Conservation (phyloP, 169 alveolate genomes). For the Eimeria zaria region DNA sequence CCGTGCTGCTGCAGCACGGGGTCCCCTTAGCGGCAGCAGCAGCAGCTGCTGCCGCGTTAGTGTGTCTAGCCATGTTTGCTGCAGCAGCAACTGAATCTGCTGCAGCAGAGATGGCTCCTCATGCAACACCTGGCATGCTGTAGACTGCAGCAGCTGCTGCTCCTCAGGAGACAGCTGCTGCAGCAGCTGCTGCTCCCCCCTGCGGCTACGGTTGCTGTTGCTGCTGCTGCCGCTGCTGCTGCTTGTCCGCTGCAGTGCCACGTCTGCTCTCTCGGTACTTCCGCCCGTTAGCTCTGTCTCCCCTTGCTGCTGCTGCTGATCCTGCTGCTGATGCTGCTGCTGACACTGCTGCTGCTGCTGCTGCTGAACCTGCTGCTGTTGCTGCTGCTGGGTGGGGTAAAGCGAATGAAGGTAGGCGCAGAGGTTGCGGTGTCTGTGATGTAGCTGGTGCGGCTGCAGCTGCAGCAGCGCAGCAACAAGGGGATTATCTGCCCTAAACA, state of each 20-base stretch:
- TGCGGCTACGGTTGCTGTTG: too few relatives aligned
- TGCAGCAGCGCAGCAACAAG: slow-evolving; percentile 49
- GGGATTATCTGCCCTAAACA: slow-evolving; percentile 6
- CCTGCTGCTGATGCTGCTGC: slow-evolving; percentile 11
- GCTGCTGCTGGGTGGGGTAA: not conserved
- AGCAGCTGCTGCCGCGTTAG: slow-evolving; percentile 13
- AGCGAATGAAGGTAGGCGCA: not conserved
- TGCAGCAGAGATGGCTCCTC: slow-evolving; percentile 26
- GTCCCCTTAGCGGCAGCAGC: slow-evolving; percentile 8
- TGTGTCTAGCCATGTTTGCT: not conserved
- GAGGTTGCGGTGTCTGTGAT: slow-evolving; percentile 8
- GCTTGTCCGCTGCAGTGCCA: not conserved
- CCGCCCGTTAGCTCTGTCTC: too few relatives aligned
- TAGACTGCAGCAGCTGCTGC: slow-evolving; percentile 18
- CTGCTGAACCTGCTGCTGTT: slow-evolving; percentile 2
- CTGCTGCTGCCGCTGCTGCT: not conserved
- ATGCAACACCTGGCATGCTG: not conserved
- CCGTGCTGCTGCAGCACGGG: slow-evolving; percentile 24
- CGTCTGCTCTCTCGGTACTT: too few relatives aligned
- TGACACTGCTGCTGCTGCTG: slow-evolving; percentile 15
- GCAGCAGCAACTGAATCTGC: slow-evolving; percentile 3
- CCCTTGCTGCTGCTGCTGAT: not conserved
- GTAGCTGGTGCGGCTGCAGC: slow-evolving; percentile 47
- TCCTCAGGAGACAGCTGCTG: not conserved
- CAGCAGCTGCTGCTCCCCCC: not conserved